Conservation (phyloP, 1,284 basidiomycete genomes). For the Pholiota adiposa region DNA sequence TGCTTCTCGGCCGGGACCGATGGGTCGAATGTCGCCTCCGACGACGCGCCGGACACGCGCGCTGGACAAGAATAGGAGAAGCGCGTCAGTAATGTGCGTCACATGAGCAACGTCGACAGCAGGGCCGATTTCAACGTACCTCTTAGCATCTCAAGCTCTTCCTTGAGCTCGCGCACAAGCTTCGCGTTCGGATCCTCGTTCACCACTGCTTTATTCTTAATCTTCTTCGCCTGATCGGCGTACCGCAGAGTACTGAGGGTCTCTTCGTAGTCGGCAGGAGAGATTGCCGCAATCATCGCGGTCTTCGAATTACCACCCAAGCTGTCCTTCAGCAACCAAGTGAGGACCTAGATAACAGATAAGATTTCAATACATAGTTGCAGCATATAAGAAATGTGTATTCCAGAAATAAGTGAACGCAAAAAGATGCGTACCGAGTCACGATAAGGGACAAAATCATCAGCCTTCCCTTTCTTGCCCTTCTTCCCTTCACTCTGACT, state of each 20-base stretch:
- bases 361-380: not conserved
- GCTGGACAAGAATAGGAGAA: constrained; percentile 44
- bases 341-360: constrained; percentile 68
- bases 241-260: constrained; percentile 95
- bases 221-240: constrained; percentile 99
- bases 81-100: constrained; percentile 3
- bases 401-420: constrained; percentile 7
- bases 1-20: constrained; percentile 93
- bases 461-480: constrained; percentile 83
- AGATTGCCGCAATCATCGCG: constrained; percentile 98
- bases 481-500: constrained; percentile 73
- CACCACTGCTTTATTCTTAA: constrained; percentile 99
- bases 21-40: constrained; percentile 86
- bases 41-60: constrained; percentile 65
- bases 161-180: constrained; percentile 97
- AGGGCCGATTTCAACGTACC: constrained; percentile 51
- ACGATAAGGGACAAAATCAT: constrained; percentile 93
- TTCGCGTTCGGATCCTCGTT: constrained; percentile 99
- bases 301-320: constrained; percentile 95
- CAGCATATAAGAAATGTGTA: not conserved
- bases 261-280: constrained; percentile 98
- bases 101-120: constrained; percentile 4
- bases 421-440: constrained; percentile 70
- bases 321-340: constrained; percentile 98
- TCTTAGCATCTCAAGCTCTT: constrained; percentile 90